A percentile compares a stretch with the other conserved stretches of the same genome.
phyloP scores from a whole-genome alignment of 1,284 basidiomycete species.

The Malassezia yamatoensis region DNA sequence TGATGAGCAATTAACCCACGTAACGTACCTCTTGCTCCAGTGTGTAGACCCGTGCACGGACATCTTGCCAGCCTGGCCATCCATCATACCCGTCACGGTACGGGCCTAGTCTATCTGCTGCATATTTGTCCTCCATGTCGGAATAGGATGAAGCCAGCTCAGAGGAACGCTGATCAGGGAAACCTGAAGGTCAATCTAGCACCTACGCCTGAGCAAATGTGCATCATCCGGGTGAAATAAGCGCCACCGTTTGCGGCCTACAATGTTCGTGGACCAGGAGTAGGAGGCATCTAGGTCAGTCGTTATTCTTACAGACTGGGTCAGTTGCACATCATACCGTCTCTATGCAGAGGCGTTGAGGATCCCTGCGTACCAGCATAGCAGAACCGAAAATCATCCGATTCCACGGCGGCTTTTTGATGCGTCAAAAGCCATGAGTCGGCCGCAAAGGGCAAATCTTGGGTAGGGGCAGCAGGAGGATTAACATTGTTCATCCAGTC shows the following conservation, averaged over 20 bases:
- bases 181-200: conserved; percentile 22
- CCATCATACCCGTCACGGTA: conserved; percentile 13
- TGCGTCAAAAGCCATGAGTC: conserved; percentile 31
- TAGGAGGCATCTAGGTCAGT: conserved; percentile 51
- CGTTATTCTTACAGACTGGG: conserved; percentile 1
- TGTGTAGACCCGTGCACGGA: conserved; percentile 8
- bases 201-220: conserved; percentile 31
- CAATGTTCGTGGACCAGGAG: conserved; percentile 55
- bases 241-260: conserved; percentile 54
- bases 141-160: conserved; percentile 30
- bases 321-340: conserved; percentile 17
- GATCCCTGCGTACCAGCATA: conserved; percentile 31
- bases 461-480: background rate
- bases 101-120: conserved; percentile 27
- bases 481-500: conserved; percentile 51
- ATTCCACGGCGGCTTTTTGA: conserved; percentile 49
- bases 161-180: conserved; percentile 34
- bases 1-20: background rate
- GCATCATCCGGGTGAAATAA: conserved; percentile 52
- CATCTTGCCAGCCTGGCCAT: conserved; percentile 19
- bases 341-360: conserved; percentile 30
- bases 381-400: conserved; percentile 52
- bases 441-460: background rate
- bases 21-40: conserved; percentile 12
- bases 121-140: conserved; percentile 18